Conservation (phyloP, 768 basidiomycete species). For the Suillus placidus region DNA sequence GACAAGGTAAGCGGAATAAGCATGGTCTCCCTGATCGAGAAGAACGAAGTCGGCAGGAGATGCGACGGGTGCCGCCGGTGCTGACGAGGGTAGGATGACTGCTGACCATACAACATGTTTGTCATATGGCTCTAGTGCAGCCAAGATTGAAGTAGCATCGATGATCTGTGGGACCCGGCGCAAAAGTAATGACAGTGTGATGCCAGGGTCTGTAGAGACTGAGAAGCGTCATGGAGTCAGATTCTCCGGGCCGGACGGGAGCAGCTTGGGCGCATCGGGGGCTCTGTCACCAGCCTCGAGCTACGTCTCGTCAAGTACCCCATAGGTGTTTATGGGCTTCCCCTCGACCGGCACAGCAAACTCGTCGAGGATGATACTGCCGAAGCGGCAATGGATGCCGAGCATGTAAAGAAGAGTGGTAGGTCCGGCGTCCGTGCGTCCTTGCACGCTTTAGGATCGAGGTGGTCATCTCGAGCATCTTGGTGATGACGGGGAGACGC, state of each 20-base stretch:
- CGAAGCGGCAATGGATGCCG: slow-evolving; percentile 19
- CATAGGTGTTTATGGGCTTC: slow-evolving; percentile 12
- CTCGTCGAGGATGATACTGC: slow-evolving; percentile 17
- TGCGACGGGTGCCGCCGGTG: background rate
- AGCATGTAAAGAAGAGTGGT: too few relatives aligned
- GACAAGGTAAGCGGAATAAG: too few relatives aligned
- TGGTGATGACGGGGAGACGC: too few relatives aligned
- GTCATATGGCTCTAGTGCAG: slow-evolving; percentile 1
- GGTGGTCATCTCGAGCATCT: too few relatives aligned
- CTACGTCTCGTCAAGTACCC: slow-evolving; percentile 15
- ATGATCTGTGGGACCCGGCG: slow-evolving; percentile 9
- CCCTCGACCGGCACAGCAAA: background rate
- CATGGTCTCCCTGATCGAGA: slow-evolving; percentile 35
- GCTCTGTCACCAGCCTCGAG: slow-evolving; percentile 14
- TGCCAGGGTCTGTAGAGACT: slow-evolving; percentile 23
- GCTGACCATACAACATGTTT: slow-evolving; percentile 2
- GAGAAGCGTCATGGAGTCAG: slow-evolving; percentile 27
- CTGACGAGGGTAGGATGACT: slow-evolving; percentile 5
- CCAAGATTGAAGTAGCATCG: background rate
- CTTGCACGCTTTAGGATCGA: too few relatives aligned
- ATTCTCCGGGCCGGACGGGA: background rate
- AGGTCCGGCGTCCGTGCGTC: too few relatives aligned
- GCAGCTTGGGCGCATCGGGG: slow-evolving; percentile 13
- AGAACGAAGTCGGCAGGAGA: slow-evolving; percentile 32
- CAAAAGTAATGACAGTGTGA: slow-evolving; percentile 38